phyloP scores from a whole-genome alignment of 495 filamentous ascomycete species.

The Hapsidospora chrysogenum region DNA sequence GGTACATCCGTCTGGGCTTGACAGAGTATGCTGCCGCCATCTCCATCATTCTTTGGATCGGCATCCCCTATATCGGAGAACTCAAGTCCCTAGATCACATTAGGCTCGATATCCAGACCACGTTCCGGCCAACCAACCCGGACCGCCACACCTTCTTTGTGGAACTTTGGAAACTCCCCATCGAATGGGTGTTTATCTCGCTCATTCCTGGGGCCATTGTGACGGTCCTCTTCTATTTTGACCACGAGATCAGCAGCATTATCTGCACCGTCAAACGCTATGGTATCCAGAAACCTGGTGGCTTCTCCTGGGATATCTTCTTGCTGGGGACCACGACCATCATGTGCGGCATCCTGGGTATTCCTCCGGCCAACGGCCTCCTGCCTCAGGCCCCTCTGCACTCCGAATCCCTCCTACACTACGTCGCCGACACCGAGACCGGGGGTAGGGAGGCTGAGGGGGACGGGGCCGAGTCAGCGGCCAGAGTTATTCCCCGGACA shows the following conservation, averaged over 20 bases:
- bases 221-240: constrained; percentile 57
- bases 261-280: constrained; percentile 55
- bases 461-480: constrained; percentile 5
- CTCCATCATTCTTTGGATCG: constrained; percentile 53
- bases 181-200: constrained; percentile 45
- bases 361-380: constrained; percentile 54
- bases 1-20: constrained; percentile 47
- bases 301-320: constrained; percentile 55
- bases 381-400: constrained; percentile 55
- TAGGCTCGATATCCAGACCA: constrained; percentile 39
- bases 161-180: constrained; percentile 46
- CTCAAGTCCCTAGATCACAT: constrained; percentile 43
- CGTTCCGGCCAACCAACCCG: constrained; percentile 41
- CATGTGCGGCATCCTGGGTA: constrained; percentile 51
- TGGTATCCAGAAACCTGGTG: constrained; percentile 46
- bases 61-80: constrained; percentile 48
- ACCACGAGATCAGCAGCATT: constrained; percentile 61
- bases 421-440: constrained; percentile 18
- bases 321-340: constrained; percentile 53
- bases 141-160: constrained; percentile 44
- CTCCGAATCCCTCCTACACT: constrained; percentile 48
- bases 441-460: constrained; percentile 14
- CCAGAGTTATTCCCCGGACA: constrained; percentile 18
- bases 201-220: constrained; percentile 51
- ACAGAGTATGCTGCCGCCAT: constrained; percentile 57